These are phyloP conservation scores for Colletotrichum sp. DNA, from an alignment of 2,329 filamentous ascomycete genomes.

Conservation along the genomic window DNA sequence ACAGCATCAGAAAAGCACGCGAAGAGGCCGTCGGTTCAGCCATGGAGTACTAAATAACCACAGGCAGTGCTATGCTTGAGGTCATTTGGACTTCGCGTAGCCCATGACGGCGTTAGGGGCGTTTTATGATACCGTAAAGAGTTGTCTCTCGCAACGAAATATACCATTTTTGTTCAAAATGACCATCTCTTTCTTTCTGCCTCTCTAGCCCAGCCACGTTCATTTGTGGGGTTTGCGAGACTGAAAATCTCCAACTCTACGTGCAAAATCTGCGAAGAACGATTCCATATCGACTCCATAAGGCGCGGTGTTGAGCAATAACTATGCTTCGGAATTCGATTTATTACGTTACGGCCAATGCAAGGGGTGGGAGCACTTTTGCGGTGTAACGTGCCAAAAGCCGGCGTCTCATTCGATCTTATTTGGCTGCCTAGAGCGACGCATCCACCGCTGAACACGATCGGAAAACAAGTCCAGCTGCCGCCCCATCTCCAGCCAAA, in stretches of 20 bases:
- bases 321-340: neutral
- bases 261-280: neutral
- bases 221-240: neutral
- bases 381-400: neutral
- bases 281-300: neutral
- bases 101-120: constrained; percentile 2
- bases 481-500: neutral
- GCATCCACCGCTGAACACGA: neutral
- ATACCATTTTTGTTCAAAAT: neutral
- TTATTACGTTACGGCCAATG: neutral
- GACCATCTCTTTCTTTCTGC: neutral
- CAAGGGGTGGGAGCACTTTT: neutral
- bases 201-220: neutral
- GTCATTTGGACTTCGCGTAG: neutral
- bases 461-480: neutral
- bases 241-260: neutral
- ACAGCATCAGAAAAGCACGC: constrained; percentile 53
- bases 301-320: neutral
- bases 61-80: neutral
- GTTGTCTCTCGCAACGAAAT: neutral
- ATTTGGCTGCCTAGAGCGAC: constrained; percentile 1
- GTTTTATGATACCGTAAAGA: neutral
- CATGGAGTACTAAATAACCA: constrained; percentile 53
- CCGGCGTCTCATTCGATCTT: neutral
- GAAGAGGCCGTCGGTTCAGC: constrained; percentile 63